These are phyloP conservation scores for Sugiyamaella marilandica DNA, from an alignment of 805 yeast genomes.

Conservation along the genomic window DNA sequence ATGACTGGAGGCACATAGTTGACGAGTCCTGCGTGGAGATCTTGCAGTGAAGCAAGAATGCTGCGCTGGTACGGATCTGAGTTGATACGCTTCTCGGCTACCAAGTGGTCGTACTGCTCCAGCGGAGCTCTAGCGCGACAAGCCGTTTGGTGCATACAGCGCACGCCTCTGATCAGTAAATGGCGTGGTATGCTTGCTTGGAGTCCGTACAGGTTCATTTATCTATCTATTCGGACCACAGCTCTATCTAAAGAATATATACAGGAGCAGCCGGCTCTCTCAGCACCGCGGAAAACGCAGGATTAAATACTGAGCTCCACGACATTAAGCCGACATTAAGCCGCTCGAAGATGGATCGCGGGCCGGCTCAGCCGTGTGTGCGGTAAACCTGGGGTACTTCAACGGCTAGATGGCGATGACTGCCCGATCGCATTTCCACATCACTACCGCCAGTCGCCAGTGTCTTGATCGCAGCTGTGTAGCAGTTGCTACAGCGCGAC, in stretches of 20 bases:
- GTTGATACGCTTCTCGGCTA: slow-evolving; percentile 31
- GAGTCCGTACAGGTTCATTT: background rate
- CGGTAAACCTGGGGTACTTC: too few relatives aligned
- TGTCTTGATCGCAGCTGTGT: too few relatives aligned
- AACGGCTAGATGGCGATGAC: too few relatives aligned
- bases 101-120: slow-evolving; percentile 33
- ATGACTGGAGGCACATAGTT: slow-evolving; percentile 57
- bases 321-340: background rate
- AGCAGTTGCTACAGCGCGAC: too few relatives aligned
- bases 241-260: too few relatives aligned
- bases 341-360: background rate
- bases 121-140: slow-evolving; percentile 23
- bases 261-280: too few relatives aligned
- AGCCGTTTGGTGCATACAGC: background rate
- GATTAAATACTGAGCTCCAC: too few relatives aligned
- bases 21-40: slow-evolving; percentile 50
- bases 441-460: too few relatives aligned
- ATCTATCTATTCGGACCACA: too few relatives aligned
- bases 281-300: too few relatives aligned
- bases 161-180: background rate
- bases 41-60: slow-evolving; percentile 57
- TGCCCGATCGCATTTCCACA: too few relatives aligned
- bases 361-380: background rate
- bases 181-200: background rate
- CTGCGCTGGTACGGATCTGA: slow-evolving; percentile 80